Base-by-base conservation (phyloP, 2,329 filamentous ascomycete species). In the Paradendryphiella salina region DNA sequence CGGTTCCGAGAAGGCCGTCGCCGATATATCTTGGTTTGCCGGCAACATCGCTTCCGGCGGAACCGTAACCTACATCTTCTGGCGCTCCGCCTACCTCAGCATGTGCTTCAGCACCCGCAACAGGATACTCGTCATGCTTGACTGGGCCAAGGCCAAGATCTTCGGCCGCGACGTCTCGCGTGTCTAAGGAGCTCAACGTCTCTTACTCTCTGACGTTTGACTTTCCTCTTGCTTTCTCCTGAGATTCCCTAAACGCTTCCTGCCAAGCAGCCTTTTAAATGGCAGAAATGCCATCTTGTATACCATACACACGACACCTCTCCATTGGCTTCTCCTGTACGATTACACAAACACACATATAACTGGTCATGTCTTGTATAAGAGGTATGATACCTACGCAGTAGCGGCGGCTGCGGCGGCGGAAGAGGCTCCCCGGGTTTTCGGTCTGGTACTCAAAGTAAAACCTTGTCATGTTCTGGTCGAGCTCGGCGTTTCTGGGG, bases 101-200 rank as follows among this genome's bases (percentile, higher is more conserved):
- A 99, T 99, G 94, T 96, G 93, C 85, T 99, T 99, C 77, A 97
- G 92, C 85, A 92, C 90, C 56, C 90, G 94, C 66, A 99, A 99
- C 80, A 87, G 94, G 73, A 84, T 97, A 65, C 83, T 99, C 43
- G 94, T 99, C 65, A 79, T 90, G 60, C 81, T 96, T 68, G 94
- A 99, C 78, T 99, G 94, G 94, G 75, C 93, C 74, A 99, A 99
- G 83, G 91, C 92, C 64, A 96, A 95, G 80, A 79, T 94, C 54
- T 99, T 99, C 71, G 94, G 94, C 56, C 91, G 94, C 73, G 94
- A 99, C 70, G 90, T 97, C 43, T 93, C 89, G 36, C 83, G 89
- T 67, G 89, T 93, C 39, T 69, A 63, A 39, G 34, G 15, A 17
- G 23, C 14, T 11, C 32, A 36, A 7, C 33, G 18, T 45, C 21